These are phyloP conservation scores for Colletotrichum sp. DNA, from an alignment of 2,329 filamentous ascomycete genomes.

Conservation along the genomic window DNA sequence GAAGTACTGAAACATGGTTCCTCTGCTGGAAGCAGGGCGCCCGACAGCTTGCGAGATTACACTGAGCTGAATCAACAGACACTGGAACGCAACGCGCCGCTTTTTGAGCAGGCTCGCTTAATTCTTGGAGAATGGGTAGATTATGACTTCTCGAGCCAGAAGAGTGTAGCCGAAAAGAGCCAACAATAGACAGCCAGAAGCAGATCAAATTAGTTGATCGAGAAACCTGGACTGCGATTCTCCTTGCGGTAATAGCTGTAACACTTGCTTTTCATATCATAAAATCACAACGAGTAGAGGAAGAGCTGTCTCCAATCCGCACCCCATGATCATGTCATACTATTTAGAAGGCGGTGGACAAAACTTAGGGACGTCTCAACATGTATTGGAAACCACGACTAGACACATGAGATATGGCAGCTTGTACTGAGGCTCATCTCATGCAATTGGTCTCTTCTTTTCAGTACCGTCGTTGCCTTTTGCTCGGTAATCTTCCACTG, in stretches of 20 bases:
- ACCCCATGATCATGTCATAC: background rate
- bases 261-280: background rate
- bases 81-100: background rate
- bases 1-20: background rate
- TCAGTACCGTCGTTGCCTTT: background rate
- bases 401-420: background rate
- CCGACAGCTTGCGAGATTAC: background rate
- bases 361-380: background rate
- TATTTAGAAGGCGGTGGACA: background rate
- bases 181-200: background rate
- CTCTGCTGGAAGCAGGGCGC: background rate
- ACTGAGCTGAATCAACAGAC: background rate
- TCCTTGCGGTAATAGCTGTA: background rate
- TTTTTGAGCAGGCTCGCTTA: background rate
- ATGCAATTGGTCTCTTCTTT: background rate
- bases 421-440: background rate
- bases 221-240: background rate
- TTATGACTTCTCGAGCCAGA: background rate
- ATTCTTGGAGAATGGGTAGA: background rate
- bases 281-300: background rate
- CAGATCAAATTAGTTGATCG: background rate
- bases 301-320: background rate
- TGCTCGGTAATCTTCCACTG: background rate
- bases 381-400: background rate
- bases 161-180: background rate